phyloP scores from a whole-genome alignment of 331 rosid species.

The Phaseolus coccineus region DNA sequence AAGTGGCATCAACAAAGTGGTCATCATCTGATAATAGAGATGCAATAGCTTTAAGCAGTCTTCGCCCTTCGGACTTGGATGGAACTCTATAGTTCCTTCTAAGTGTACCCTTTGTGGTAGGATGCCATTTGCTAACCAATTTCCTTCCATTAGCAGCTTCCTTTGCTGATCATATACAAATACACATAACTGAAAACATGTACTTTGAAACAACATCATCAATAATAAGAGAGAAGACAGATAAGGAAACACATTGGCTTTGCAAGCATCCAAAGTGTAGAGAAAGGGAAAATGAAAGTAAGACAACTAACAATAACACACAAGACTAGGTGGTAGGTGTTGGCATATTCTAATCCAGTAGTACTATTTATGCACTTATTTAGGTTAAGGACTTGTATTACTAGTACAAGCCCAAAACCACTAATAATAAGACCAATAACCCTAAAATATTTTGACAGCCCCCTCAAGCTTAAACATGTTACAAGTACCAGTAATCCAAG shows the following conservation, averaged over 20 bases:
- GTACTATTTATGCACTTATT: not conserved
- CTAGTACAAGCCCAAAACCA: not conserved
- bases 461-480: not conserved
- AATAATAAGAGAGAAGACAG: not conserved
- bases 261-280: not conserved
- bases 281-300: not conserved
- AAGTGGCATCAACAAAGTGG: conserved; percentile 84
- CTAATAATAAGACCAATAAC: not conserved
- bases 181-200: not conserved
- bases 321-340: not conserved
- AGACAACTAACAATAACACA: not conserved
- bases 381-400: conserved; percentile 6
- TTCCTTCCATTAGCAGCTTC: conserved; percentile 68
- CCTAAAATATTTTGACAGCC: not conserved
- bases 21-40: conserved; percentile 86
- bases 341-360: not conserved
- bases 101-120: conserved; percentile 92
- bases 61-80: conserved; percentile 75
- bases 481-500: not conserved
- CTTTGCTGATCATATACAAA: conserved; percentile 59
- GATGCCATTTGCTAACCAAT: conserved; percentile 92
- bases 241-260: not conserved
- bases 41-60: conserved; percentile 80
- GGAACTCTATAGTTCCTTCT: conserved; percentile 83
- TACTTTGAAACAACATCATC: conserved; percentile 8